Conservation (phyloP, 352 stramenopile genomes). For the Pythium angustatum region DNA sequence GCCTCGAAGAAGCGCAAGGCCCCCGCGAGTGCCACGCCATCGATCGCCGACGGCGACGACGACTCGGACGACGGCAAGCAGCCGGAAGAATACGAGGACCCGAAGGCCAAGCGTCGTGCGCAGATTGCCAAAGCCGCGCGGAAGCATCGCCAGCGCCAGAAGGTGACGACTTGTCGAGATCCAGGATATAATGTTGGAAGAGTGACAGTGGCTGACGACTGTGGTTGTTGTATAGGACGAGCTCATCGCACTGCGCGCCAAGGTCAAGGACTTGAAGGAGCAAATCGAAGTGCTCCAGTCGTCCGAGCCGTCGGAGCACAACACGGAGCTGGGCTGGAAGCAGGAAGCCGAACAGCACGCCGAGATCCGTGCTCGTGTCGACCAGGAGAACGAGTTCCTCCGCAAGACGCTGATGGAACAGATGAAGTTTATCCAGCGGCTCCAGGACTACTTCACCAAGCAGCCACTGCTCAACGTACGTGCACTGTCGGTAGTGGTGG, state of each 20-base stretch:
- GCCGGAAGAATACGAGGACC: constrained; percentile 79
- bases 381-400: constrained; percentile 90
- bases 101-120: constrained; percentile 83
- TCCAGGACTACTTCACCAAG: constrained; percentile 91
- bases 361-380: constrained; percentile 83
- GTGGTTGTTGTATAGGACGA: constrained; percentile 48
- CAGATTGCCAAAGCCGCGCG: constrained; percentile 88
- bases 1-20: constrained; percentile 79
- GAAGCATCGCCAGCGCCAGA: constrained; percentile 87
- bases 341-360: constrained; percentile 88
- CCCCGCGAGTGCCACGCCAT: constrained; percentile 35
- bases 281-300: constrained; percentile 90
- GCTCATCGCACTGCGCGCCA: constrained; percentile 78
- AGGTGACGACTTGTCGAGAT: too few species aligned
- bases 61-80: constrained; percentile 57
- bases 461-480: constrained; percentile 83
- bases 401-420: constrained; percentile 89
- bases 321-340: constrained; percentile 89
- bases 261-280: constrained; percentile 90
- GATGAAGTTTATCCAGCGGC: constrained; percentile 91
- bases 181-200: too few species aligned
- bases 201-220: not conserved
- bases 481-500: too few species aligned
- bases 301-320: constrained; percentile 86
- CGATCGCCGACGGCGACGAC: constrained; percentile 41